phyloP scores from a whole-genome alignment of 805 yeast genomes.

The Candida qinlingensis region DNA sequence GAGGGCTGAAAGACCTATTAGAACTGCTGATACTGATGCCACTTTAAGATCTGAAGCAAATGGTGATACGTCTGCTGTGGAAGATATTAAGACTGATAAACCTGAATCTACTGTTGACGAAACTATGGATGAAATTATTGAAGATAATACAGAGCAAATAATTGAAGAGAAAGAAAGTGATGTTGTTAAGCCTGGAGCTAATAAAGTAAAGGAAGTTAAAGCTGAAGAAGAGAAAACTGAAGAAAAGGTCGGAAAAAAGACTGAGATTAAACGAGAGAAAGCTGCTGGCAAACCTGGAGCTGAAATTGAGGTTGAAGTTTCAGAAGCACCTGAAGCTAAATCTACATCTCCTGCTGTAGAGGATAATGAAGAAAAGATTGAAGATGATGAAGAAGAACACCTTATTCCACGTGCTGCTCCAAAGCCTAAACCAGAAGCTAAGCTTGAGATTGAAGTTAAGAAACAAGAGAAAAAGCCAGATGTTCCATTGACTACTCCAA shows the following conservation, averaged over 20 bases:
- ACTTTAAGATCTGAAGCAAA: too few relatives aligned
- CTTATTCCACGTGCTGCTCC: background rate
- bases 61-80: background rate
- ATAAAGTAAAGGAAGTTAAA: constrained; percentile 2
- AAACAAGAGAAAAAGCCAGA: background rate
- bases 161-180: constrained; percentile 1
- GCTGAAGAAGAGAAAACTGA: background rate
- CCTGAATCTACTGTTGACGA: constrained; percentile 4
- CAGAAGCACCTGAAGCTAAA: too few relatives aligned
- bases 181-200: constrained; percentile 1
- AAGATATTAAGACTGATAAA: background rate
- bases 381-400: too few relatives aligned
- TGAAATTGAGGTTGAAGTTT: too few relatives aligned
- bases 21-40: too few relatives aligned
- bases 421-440: background rate
- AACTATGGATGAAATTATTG: constrained; percentile 2
- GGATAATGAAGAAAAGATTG: too few relatives aligned
- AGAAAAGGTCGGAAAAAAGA: background rate
- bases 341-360: too few relatives aligned
- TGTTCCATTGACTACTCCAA: background rate
- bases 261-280: too few relatives aligned
- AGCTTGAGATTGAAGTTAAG: background rate
- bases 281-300: too few relatives aligned
- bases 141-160: background rate
- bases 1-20: too few relatives aligned